Conservation (phyloP, 495 filamentous ascomycete species). For the Penicillium steckii region DNA sequence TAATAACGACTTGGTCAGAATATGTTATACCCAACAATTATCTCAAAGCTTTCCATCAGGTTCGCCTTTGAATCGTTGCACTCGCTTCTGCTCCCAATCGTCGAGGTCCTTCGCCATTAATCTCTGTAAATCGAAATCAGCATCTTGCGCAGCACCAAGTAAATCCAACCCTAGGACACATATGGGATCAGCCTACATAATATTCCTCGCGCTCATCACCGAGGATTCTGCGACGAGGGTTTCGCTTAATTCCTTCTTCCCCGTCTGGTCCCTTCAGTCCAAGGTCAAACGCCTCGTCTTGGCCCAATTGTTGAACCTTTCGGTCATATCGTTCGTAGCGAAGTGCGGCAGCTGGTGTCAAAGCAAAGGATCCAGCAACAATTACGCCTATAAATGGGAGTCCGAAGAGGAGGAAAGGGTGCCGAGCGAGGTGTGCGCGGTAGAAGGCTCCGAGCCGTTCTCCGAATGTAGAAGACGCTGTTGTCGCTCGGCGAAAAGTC, state of each 20-base stretch:
- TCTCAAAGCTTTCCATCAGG: constrained; percentile 76
- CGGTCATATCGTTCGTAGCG: constrained; percentile 91
- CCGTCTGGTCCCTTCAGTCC: constrained; percentile 58
- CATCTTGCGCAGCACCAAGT: neutral
- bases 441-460: constrained; percentile 75
- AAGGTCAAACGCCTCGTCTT: constrained; percentile 73
- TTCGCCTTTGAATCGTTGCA: constrained; percentile 84
- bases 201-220: constrained; percentile 84
- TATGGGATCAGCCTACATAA: constrained; percentile 60
- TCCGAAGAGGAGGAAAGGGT: constrained; percentile 92
- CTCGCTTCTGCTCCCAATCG: constrained; percentile 93
- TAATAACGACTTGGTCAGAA: no score
- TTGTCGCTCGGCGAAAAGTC: constrained; percentile 58
- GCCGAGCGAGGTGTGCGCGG: constrained; percentile 62
- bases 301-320: constrained; percentile 74
- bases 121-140: constrained; percentile 52
- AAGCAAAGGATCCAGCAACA: constrained; percentile 89
- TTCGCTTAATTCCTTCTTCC: constrained; percentile 46
- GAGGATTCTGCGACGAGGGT: constrained; percentile 42
- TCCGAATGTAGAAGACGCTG: constrained; percentile 48
- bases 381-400: constrained; percentile 92
- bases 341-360: constrained; percentile 90
- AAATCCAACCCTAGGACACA: neutral
- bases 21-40: neutral
- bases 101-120: constrained; percentile 90